Percentiles rank a stretch among this genome's conserved stretches.
These are phyloP conservation scores for Syzygium oleosum DNA, from an alignment of 345 rosid species.

Conservation along the genomic window DNA sequence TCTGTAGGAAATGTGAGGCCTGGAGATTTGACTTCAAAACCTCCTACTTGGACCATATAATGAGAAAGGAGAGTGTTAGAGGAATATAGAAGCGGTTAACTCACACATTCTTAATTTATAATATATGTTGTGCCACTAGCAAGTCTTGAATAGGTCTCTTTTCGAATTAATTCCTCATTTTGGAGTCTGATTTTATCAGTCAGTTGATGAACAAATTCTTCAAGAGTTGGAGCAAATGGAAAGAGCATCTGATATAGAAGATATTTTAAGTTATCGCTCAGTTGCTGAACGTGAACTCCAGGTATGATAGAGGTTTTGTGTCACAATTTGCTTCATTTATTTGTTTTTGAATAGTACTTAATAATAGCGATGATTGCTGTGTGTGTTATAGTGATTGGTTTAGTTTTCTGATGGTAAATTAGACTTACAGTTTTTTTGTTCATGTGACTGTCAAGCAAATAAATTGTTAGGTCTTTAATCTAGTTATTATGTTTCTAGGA, in stretches of 20 bases:
- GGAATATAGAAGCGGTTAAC: background rate
- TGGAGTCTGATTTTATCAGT: slow-evolving; percentile 33
- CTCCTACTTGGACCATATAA: background rate
- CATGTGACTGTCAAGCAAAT: background rate
- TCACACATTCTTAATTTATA: background rate
- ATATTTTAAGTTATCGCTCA: slow-evolving; percentile 74
- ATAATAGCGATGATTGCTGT: background rate
- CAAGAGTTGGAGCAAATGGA: slow-evolving; percentile 82
- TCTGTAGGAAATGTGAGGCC: background rate
- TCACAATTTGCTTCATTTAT: background rate
- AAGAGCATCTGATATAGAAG: slow-evolving; percentile 75
- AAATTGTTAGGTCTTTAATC: background rate
- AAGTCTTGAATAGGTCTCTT: background rate
- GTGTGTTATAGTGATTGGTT: background rate
- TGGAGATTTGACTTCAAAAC: background rate
- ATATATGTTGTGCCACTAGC: background rate
- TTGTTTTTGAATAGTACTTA: background rate
- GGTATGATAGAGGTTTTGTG: slow-evolving; percentile 31
- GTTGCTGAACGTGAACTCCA: slow-evolving; percentile 79
- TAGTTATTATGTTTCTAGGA: slow-evolving; percentile 32
- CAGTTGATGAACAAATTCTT: slow-evolving; percentile 52
- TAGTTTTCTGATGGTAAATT: background rate
- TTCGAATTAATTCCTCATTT: background rate
- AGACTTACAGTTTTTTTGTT: background rate
- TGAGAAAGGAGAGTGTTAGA: background rate